Evolutionary conservation across 192 early-diverging fungal genomes (phyloP), one percentile per base, ranked within the genome.

Genomic region (Gamsiella multidivaricata): DNA sequence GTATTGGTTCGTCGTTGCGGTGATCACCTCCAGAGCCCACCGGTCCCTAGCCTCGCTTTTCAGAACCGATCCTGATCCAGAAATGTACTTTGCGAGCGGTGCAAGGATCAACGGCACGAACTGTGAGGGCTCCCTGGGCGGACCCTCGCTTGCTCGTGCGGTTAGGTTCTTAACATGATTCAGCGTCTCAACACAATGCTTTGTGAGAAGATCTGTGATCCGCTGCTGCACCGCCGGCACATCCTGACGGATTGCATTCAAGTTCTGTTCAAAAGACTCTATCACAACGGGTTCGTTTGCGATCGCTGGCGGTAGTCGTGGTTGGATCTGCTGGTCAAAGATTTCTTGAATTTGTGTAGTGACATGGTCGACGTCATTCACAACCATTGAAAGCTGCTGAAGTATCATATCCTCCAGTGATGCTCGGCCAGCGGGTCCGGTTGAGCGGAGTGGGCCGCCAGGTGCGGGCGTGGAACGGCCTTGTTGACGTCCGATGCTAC

Each of bases 81-180:
- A 41, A 39, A 76, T 22, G 46, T 62, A 76, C 36, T 50, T 49
- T n/a, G 51, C 33, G 5, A 86, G 73, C 8, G 87, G 87, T 29
- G 71, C 72, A 32, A 88, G 60, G 15, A 89, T 80, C 39, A 78
- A 54, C 3, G 83, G 61, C 14, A 89, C 82, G 70, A 86, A 89
- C 3, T 80, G 72, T 17, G 86, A 88, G 20, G 81, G 65, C 51
- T 87, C 85, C 2, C 39, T 71, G 15, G 88, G 88, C 2, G 82
- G 69, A 1, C 65, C 65, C 20, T 83, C 72, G 25, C 83, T 50
- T 42, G 80, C 81, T 34, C 83, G 79, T 31, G 59, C 51, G 12
- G 54, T 79, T 42, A 89, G 80, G 18, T 55, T 65, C 43, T 72
- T 68, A 11, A 86, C 69, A 20, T 76, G 79, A 20, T 66, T 62